Evolutionary conservation across 768 basidiomycete species (phyloP), one percentile per base, ranked within the genome.

Genomic region (Podaxis carcinomalis): DNA sequence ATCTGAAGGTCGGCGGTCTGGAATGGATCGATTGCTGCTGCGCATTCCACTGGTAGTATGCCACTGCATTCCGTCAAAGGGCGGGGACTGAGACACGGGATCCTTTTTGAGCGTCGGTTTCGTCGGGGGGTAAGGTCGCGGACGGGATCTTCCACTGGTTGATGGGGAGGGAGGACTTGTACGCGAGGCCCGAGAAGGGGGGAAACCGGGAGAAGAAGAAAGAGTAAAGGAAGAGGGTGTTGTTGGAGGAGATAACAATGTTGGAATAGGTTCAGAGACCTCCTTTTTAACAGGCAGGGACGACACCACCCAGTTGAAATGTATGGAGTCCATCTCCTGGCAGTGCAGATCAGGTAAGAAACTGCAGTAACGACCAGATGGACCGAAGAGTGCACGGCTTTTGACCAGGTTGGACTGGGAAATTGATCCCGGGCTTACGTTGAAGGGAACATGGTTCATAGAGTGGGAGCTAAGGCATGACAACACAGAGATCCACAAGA

Each of bases 281-380:
- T 83, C 80, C 65, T 77, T 73, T 80, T 84, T 81, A 79, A 83
- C 78, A 72, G 69, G 69, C 60, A 65, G 63, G 59, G 64, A 62
- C 57, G 67, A 67, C 58, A 70, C 56, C 63, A 68, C 57, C 74
- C 74, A 74, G 69, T 74, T 65, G 75, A 77, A 69, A 68, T 73
- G 65, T 62, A 66, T 60, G 67, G 66, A 67, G 63, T 68, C 68
- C 68, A 73, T 70, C 76, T 75, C 68, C 69, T 70, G 68, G 62
- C 66, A 64, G 68, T 77, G 81, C 81, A 71, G 81, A 82, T 81
- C 77, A 74, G 66, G 75, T 60, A 62, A 61, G 63, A 51, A 49
- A 60, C 62, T 56, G 52, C 63, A 64, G 66, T 63, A 66, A 69
- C 68, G 63, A 64, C 53, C 57, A 58, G 64, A 51, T 65, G 59